Evolutionary conservation across 345 rosid genomes (phyloP).

Genomic region (Populus deltoides): DNA sequence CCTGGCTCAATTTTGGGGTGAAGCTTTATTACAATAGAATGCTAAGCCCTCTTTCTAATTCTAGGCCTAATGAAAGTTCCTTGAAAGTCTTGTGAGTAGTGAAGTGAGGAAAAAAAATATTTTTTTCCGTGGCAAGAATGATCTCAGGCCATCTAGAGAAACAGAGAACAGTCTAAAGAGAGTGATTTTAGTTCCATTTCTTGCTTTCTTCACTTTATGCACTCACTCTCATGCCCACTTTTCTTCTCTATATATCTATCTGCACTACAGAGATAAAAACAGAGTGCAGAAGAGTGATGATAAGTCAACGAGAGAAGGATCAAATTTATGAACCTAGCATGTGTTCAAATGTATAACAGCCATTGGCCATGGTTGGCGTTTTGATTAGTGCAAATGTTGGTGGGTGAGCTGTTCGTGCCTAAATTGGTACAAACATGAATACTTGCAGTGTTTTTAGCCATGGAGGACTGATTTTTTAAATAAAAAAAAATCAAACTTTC

Average conservation of each 20-base stretch:
- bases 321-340: slow-evolving; percentile 11
- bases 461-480: background rate
- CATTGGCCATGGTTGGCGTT: background rate
- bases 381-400: slow-evolving; percentile 7
- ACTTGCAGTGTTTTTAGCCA: background rate
- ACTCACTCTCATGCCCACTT: background rate
- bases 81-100: background rate
- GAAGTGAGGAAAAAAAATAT: background rate
- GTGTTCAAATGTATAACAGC: background rate
- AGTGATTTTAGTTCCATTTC: background rate
- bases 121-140: too few relatives aligned
- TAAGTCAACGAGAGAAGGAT: slow-evolving; percentile 11
- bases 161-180: background rate
- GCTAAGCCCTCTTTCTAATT: background rate
- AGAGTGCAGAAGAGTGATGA: background rate
- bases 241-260: background rate
- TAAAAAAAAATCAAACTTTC: background rate
- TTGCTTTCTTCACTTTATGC: background rate
- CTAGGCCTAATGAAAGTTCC: background rate
- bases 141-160: too few relatives aligned
- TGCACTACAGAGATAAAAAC: too few relatives aligned
- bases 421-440: background rate
- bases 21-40: too few relatives aligned
- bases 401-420: background rate
- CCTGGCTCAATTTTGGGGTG: background rate